Evolutionary conservation across 2,329 filamentous ascomycete genomes (phyloP).

Genomic region (Escovopsis weberi): DNA sequence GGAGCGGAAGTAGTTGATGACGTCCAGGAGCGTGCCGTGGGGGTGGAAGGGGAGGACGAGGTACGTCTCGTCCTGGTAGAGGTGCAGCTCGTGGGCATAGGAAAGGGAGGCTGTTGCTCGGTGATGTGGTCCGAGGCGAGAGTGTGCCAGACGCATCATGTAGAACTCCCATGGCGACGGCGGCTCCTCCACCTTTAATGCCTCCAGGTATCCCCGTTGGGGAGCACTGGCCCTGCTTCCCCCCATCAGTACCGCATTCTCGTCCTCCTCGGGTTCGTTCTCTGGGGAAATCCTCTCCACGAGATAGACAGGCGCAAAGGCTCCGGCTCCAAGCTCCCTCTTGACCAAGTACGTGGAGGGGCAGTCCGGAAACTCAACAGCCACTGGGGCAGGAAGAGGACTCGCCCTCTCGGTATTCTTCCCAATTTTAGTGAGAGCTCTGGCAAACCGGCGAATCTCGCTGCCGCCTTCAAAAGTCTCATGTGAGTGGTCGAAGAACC

Average conservation of each 20-base stretch:
- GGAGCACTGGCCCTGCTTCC: too few relatives aligned
- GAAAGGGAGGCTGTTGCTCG: conserved; percentile 67
- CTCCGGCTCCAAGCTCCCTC: conserved; percentile 78
- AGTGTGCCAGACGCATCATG: conserved; percentile 73
- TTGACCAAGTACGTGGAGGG: conserved; percentile 61
- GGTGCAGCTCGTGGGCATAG: conserved; percentile 75
- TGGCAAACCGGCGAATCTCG: conserved; percentile 74
- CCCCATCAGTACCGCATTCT: conserved; percentile 34
- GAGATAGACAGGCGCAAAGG: conserved; percentile 90
- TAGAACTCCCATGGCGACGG: conserved; percentile 92
- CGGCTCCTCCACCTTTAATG: conserved; percentile 87
- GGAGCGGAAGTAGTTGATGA: conserved; percentile 72
- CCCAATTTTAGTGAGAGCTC: conserved; percentile 43
- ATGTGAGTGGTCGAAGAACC: conserved; percentile 61
- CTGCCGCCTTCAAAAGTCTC: conserved; percentile 49
- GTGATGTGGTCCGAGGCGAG: conserved; percentile 55
- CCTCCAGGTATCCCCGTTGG: conserved; percentile 52
- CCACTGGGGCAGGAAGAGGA: conserved; percentile 43
- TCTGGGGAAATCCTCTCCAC: conserved; percentile 55
- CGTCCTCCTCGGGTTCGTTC: conserved; percentile 28
- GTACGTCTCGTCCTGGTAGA: conserved; percentile 83
- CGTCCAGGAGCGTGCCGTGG: conserved; percentile 86
- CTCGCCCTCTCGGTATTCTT: conserved; percentile 47
- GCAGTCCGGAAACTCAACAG: conserved; percentile 52
- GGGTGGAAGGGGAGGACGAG: conserved; percentile 76